These are phyloP conservation scores for Termitomyces heimii DNA, from an alignment of 768 basidiomycete species.

Conservation along the genomic window DNA sequence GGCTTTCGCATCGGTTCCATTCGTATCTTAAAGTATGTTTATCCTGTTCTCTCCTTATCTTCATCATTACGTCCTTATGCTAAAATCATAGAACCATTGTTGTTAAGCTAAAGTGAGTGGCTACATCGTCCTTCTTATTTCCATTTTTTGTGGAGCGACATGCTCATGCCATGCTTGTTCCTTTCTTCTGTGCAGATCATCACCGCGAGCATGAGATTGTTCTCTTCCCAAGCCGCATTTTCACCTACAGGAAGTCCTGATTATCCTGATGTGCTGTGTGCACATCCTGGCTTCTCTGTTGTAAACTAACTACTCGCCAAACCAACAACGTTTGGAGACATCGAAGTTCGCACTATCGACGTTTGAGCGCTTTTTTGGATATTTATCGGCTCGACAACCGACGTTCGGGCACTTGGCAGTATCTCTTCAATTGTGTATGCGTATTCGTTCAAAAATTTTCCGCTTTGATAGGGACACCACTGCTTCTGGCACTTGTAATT, in stretches of 20 bases:
- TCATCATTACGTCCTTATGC: slow-evolving; percentile 4
- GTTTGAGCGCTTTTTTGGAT: background rate
- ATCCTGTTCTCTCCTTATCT: background rate
- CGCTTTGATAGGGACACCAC: slow-evolving; percentile 6
- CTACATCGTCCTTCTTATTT: background rate
- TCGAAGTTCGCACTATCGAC: background rate
- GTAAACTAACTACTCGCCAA: background rate
- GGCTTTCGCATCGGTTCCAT: slow-evolving; percentile 13
- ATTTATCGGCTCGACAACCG: background rate
- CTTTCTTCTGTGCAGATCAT: slow-evolving; percentile 1
- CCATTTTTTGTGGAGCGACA: background rate
- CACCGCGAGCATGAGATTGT: slow-evolving; percentile 2
- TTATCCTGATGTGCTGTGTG: background rate
- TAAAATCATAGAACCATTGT: slow-evolving; percentile 11
- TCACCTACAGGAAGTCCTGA: background rate
- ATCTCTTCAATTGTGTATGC: background rate
- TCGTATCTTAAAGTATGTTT: slow-evolving; percentile 14
- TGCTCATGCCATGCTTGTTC: background rate
- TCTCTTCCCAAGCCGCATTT: background rate
- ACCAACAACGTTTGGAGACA: background rate
- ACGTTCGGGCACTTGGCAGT: background rate
- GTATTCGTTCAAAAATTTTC: background rate
- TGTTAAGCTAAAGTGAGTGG: slow-evolving; percentile 15
- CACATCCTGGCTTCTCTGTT: background rate
- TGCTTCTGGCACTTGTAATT: background rate